Conservation (phyloP, 345 rosid genomes). For the Mercurialis annua region DNA sequence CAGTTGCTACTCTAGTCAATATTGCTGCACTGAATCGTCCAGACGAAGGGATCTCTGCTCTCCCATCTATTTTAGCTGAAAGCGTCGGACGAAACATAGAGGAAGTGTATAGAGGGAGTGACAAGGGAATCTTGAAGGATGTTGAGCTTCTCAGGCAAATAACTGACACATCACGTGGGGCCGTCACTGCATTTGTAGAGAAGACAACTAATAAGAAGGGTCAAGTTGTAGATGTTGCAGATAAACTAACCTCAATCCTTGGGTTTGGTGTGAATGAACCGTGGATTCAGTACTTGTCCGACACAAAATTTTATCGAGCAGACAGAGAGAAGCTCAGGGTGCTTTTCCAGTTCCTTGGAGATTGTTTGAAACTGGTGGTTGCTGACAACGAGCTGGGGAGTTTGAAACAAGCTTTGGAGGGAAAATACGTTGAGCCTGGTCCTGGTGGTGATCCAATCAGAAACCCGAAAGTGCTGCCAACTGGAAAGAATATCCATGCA, state of each 20-base stretch:
- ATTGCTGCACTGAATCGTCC: conserved; percentile 93
- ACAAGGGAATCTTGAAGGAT: conserved; percentile 83
- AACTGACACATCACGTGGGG: conserved; percentile 92
- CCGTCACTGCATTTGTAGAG: conserved; percentile 74
- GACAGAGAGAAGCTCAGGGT: conserved; percentile 79
- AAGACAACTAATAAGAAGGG: conserved; percentile 78
- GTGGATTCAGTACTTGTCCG: conserved; percentile 82
- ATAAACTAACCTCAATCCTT: conserved; percentile 70
- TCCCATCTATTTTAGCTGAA: conserved; percentile 78
- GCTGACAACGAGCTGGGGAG: conserved; percentile 94
- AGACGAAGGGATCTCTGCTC: conserved; percentile 67
- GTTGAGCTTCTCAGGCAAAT: conserved; percentile 96
- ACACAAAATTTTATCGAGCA: conserved; percentile 84
- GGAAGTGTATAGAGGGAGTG: conserved; percentile 79
- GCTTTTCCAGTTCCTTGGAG: conserved; percentile 76
- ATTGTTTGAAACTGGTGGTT: conserved; percentile 82
- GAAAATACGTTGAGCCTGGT: conserved; percentile 92
- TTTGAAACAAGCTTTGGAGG: conserved; percentile 90
- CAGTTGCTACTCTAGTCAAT: conserved; percentile 90
- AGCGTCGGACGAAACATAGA: conserved; percentile 79
- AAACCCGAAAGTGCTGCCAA: conserved; percentile 95
- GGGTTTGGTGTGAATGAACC: conserved; percentile 98
- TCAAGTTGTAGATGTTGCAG: conserved; percentile 76
- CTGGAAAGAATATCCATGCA: conserved; percentile 98
- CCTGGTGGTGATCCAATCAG: conserved; percentile 99